Evolutionary conservation across 2,329 filamentous ascomycete genomes (phyloP).

Genomic region (Aaosphaeria arxii): DNA sequence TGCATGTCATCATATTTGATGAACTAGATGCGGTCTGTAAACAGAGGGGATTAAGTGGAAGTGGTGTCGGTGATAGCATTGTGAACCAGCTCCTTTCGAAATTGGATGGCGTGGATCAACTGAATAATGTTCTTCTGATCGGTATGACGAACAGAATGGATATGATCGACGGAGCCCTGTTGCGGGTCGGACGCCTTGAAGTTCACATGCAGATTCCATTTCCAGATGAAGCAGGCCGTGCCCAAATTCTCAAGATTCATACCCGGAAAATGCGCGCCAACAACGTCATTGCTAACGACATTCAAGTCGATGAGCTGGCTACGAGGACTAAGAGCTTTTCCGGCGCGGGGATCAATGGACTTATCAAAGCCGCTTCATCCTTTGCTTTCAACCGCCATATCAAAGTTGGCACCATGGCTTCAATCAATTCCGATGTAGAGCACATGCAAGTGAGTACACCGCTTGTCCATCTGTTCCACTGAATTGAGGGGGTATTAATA

Average conservation of each 20-base stretch:
- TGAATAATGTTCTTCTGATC: constrained; percentile 96
- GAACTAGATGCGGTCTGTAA: constrained; percentile 98
- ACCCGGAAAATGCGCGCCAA: constrained; percentile 78
- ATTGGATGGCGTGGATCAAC: constrained; percentile 86
- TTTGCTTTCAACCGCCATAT: constrained; percentile 91
- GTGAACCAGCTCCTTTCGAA: constrained; percentile 96
- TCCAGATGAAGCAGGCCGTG: constrained; percentile 83
- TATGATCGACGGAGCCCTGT: constrained; percentile 95
- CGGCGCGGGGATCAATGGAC: constrained; percentile 85
- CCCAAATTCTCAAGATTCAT: constrained; percentile 88
- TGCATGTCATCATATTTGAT: constrained; percentile 99
- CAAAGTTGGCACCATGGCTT: constrained; percentile 81
- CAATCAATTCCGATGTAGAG: constrained; percentile 75
- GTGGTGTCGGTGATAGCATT: constrained; percentile 94
- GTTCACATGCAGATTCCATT: constrained; percentile 96
- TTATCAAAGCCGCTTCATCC: constrained; percentile 88
- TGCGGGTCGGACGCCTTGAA: constrained; percentile 90
- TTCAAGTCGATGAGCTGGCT: constrained; percentile 78
- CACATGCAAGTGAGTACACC: constrained; percentile 59
- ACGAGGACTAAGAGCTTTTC: constrained; percentile 91
- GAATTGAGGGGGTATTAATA: no score
- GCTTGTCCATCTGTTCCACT: no score
- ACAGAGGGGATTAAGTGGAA: constrained; percentile 87
- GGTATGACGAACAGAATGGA: constrained; percentile 99
- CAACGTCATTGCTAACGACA: constrained; percentile 68